A percentile compares a stretch with the other conserved stretches of the same genome.
phyloP scores from a whole-genome alignment of 2,329 filamentous ascomycete genomes.

The Shiraia sp. region DNA sequence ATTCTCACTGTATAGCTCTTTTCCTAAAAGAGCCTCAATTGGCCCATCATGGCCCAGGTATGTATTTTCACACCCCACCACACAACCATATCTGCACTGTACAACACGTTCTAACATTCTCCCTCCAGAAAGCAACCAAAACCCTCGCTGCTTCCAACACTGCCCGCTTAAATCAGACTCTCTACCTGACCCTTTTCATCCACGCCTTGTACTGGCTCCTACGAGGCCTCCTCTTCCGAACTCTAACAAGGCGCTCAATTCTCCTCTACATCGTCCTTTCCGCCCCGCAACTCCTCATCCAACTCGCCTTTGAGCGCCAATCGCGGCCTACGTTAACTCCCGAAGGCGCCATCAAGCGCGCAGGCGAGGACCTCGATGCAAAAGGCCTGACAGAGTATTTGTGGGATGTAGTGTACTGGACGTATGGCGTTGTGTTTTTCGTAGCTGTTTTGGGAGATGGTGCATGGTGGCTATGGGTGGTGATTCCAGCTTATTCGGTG shows the following conservation, averaged over 20 bases:
- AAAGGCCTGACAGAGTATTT: slow-evolving; percentile 94
- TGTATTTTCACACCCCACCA: not conserved
- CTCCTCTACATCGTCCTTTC: slow-evolving; percentile 74
- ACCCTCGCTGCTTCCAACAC: slow-evolving; percentile 78
- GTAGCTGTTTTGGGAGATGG: slow-evolving; percentile 81
- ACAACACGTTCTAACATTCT: not conserved
- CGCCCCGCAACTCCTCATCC: slow-evolving; percentile 73
- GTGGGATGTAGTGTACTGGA: slow-evolving; percentile 97
- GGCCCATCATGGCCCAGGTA: slow-evolving; percentile 39
- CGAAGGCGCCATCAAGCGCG: slow-evolving; percentile 64
- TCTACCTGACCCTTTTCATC: slow-evolving; percentile 72
- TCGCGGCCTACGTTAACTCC: slow-evolving; percentile 76
- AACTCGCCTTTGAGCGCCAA: slow-evolving; percentile 82
- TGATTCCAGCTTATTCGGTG: slow-evolving; percentile 52
- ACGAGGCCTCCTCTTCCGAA: slow-evolving; percentile 66
- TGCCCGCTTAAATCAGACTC: slow-evolving; percentile 76
- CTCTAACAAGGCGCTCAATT: slow-evolving; percentile 57
- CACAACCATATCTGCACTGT: not conserved
- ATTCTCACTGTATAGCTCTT: no score
- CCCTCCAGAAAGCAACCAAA: slow-evolving; percentile 55
- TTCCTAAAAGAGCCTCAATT: no score
- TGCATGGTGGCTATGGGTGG: slow-evolving; percentile 67
- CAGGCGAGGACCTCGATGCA: slow-evolving; percentile 87
- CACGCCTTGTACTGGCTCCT: slow-evolving; percentile 76
- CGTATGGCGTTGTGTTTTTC: slow-evolving; percentile 75